Evolutionary conservation across 2,329 filamentous ascomycete genomes (phyloP).

Genomic region (Trichoderma simmonsii): DNA sequence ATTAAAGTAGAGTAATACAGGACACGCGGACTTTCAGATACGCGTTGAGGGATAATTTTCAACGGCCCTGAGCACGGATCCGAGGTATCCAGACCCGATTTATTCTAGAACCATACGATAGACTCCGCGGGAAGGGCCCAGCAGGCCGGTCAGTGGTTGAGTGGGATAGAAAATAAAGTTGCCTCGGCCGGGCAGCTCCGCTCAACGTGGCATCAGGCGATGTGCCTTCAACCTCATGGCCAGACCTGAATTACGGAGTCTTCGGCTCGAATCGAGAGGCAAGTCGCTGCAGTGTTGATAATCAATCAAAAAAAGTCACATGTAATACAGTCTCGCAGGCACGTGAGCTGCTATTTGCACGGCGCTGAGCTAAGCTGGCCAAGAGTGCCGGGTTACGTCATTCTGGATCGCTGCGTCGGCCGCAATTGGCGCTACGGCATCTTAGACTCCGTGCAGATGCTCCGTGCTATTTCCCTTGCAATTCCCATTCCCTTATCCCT

Average conservation of each 20-base stretch:
- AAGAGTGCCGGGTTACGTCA: neutral
- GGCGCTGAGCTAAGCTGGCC: neutral
- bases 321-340: neutral
- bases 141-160: neutral
- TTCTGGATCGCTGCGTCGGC: neutral
- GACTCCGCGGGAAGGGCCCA: neutral
- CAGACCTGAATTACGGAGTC: conserved; percentile 4
- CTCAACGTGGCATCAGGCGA: neutral
- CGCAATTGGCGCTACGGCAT: neutral
- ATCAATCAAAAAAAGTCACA: neutral
- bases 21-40: neutral
- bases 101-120: neutral
- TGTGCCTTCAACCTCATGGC: neutral
- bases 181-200: conserved; percentile 7
- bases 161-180: neutral
- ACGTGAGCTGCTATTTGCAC: neutral
- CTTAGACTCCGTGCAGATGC: neutral
- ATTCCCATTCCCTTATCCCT: neutral
- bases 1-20: neutral
- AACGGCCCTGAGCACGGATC: neutral
- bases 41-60: neutral
- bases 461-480: neutral
- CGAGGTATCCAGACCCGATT: neutral
- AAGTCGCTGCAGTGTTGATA: neutral
- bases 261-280: neutral